Base-by-base conservation (phyloP, 495 filamentous ascomycete species). In the Astrothelium macrocarpum region DNA sequence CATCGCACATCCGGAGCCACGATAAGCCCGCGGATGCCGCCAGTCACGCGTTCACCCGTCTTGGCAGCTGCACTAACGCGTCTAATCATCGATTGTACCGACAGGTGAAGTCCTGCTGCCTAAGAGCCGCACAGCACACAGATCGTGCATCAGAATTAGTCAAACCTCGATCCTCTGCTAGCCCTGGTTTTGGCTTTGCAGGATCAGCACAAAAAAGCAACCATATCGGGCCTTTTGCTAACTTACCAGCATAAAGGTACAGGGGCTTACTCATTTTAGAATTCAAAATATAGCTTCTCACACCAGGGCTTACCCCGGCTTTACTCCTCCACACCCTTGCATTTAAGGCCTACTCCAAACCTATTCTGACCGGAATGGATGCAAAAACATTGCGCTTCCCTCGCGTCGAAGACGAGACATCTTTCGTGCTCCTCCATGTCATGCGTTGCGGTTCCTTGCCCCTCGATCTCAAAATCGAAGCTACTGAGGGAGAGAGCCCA, bases 401-500 rank as follows among this genome's bases (percentile, higher is more conserved):
- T 10, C 66, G 70, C 1, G 67, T 63, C 10, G 70, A 72, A 45
- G 71, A 79, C 31, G 76, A 79, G 5, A 74, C 75, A 9, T 69
- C 76, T 4, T 85, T 80, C 71, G 76, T 89, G 2, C 78, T 91
- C 5, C 67, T 88, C 26, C 77, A 87, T 66, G 78, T 86, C 36
- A 69, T 71, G 1, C 71, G 73, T n/a, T 70, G 75, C 10, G 81
- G 80, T 14, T 68, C 77, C 20, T 75, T 73, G 3, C 66, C 72
- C 0, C 72, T 89, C 11, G 85, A 89, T 66, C 63, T 90, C 59
- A 82, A 81, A 59, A 74, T 92, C 34, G 75, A 82, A 59, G 87
- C 83, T 1, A 90, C 88, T n/a, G 87, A 92, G 69, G 82, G 84
- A 42, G 79, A 81, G 42, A 75, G 74, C 53, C 84, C 86, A 7